phyloP scores from a whole-genome alignment of 1,284 basidiomycete species.

The Heterobasidion parviporum region DNA sequence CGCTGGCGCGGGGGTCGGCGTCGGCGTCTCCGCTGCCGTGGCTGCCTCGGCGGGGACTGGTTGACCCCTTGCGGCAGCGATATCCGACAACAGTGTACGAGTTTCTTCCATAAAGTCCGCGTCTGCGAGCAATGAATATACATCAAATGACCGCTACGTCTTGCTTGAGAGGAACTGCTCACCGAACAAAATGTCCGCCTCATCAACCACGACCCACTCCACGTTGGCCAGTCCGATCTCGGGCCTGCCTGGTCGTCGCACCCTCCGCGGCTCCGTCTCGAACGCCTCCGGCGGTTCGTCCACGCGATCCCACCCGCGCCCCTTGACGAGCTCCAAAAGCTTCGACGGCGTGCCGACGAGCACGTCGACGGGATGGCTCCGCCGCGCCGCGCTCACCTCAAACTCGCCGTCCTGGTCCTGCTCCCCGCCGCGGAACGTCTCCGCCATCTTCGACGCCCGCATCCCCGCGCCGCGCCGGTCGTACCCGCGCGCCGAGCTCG shows the following conservation, averaged over 20 bases:
- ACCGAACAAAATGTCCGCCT: slow-evolving; percentile 88
- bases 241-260: slow-evolving; percentile 16
- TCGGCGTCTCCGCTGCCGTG: slow-evolving; percentile 12
- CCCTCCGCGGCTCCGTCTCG: slow-evolving; percentile 15
- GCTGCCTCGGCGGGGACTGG: slow-evolving; percentile 25
- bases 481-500: slow-evolving; percentile 14
- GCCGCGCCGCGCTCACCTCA: slow-evolving; percentile 13
- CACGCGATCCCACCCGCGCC: slow-evolving; percentile 57
- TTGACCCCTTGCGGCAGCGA: slow-evolving; percentile 52
- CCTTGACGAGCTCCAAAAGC: slow-evolving; percentile 62
- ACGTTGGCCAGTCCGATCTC: slow-evolving; percentile 55
- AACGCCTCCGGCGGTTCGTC: slow-evolving; percentile 1
- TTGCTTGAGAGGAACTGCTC: slow-evolving; percentile 14
- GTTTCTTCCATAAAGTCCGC: slow-evolving; percentile 74
- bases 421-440: slow-evolving; percentile 20
- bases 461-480: slow-evolving; percentile 18
- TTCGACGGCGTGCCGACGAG: slow-evolving; percentile 74
- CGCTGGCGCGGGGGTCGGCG: slow-evolving; percentile 9
- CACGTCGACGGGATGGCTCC: slow-evolving; percentile 50
- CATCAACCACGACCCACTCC: slow-evolving; percentile 84
- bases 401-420: slow-evolving; percentile 23
- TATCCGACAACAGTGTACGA: slow-evolving; percentile 55
- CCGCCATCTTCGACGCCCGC: slow-evolving; percentile 43
- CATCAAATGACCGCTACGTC: not conserved
- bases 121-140: slow-evolving; percentile 33